Evolutionary conservation across 108 stramenopile genomes (phyloP), one percentile per base, ranked within the genome.

Genomic region (Mediolabrus comicus): DNA sequence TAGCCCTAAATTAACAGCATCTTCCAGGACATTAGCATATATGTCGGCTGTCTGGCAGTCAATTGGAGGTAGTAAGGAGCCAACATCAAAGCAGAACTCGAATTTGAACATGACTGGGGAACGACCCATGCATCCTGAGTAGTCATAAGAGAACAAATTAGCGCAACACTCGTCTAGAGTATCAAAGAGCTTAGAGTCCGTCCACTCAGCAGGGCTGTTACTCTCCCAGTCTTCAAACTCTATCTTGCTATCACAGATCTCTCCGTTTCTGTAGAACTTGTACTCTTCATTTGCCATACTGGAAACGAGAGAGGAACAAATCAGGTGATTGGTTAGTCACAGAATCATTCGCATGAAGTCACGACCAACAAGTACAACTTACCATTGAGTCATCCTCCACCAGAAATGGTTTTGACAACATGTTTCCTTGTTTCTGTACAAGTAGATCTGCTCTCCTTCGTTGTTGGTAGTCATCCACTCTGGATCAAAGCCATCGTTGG

Each of bases 261-360:
- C 70, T 32, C 64, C 77, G 67, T 67, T 71, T 16, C 53, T 62
- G 49, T 67, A 78, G 59, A 78, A 78, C 33, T 78, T 78, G 41
- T 61, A 78, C 51, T 78, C 77, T 60, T 78, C 77, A 62, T 78
- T 78, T 16, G 70, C 69, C 77, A 78, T 78, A 29, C n/a, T n/a
- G n/a, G n/a, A n/a, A n/a, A n/a, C n/a, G n/a, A n/a, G n/a, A n/a
- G n/a, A n/a, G n/a, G n/a, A n/a, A n/a, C n/a, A n/a, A n/a, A n/a
- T n/a, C n/a, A n/a, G n/a, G n/a, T n/a, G n/a, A n/a, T n/a, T n/a
- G n/a, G n/a, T n/a, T n/a, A n/a, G n/a, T n/a, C n/a, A n/a, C n/a
- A n/a, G n/a, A n/a, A n/a, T n/a, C n/a, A n/a, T n/a, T n/a, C n/a
- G n/a, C n/a, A n/a, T n/a, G n/a, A n/a, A n/a, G n/a, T n/a, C n/a